Conservation (phyloP, 2,329 filamentous ascomycete species). For the Davidsoniella australis region DNA sequence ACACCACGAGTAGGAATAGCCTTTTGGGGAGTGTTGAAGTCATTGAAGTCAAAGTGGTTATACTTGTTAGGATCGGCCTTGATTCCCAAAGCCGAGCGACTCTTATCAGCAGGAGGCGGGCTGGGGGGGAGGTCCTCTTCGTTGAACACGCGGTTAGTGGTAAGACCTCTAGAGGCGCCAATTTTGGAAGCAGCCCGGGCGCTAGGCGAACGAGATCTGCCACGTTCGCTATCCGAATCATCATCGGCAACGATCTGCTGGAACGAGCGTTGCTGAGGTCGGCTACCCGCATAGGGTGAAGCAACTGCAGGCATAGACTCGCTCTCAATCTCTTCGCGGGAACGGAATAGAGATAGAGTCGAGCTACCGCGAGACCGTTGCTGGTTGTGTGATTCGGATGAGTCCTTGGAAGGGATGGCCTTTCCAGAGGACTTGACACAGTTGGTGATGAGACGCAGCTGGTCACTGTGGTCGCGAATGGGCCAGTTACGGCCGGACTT, state of each 20-base stretch:
- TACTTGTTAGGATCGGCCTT: constrained; percentile 11
- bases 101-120: constrained; percentile 25
- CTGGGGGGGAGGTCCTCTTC: constrained; percentile 48
- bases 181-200: constrained; percentile 30
- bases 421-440: constrained; percentile 35
- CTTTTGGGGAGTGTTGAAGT: constrained; percentile 75
- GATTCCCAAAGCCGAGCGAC: background rate
- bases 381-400: constrained; percentile 3
- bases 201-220: constrained; percentile 30
- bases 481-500: constrained; percentile 86
- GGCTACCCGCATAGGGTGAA: constrained; percentile 42
- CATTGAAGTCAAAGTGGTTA: constrained; percentile 41
- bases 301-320: constrained; percentile 30
- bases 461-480: constrained; percentile 72
- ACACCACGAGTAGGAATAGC: constrained; percentile 38
- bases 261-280: constrained; percentile 49
- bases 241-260: constrained; percentile 52
- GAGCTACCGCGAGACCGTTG: constrained; percentile 29
- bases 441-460: constrained; percentile 56
- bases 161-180: constrained; percentile 37
- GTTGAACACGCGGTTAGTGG: constrained; percentile 39
- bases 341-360: constrained; percentile 56
- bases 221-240: constrained; percentile 25
- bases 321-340: constrained; percentile 45
- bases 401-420: constrained; percentile 4